Base-by-base conservation (phyloP, 2,329 filamentous ascomycete species). In the Pezizomycotina sp. region DNA sequence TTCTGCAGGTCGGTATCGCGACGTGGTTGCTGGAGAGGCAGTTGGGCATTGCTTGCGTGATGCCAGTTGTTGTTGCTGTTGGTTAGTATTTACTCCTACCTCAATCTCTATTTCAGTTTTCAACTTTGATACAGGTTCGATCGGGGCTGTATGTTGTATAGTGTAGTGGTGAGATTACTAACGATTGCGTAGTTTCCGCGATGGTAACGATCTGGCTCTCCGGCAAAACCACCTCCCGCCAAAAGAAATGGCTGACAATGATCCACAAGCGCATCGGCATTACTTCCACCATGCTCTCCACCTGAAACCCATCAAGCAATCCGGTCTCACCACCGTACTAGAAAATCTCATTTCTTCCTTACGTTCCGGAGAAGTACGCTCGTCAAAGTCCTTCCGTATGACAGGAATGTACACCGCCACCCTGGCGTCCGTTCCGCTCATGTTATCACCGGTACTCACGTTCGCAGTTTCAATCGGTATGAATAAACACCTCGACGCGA, bases 261-360 rank as follows among this genome's bases (percentile, higher is more conserved):
- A 50, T 55, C 10, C 52, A 56, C 29, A 52, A 48, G 7, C 46
- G 50, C 14, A 49, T 55, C 6, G 38, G 38, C 3, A 42, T 56
- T 4, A 56, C 54, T 4, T 47, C 54, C 3, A 46, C 49, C 1
- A 47, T 60, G 35, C 54, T 62, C 27, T 55, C 55, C 53, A 56
- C 5, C 59, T 62, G 45, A 62, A 62, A 44, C 57, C 55, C 35
- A 57, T 62, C 35, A 61, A 60, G 45, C 57, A 61, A 44, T 57
- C 57, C 0, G 60, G 58, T 4, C 47, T 62, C 0, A 47, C 57
- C 1, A 47, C 55, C 20, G 52, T 49, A 10, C 47, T 61, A 0
- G 46, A 48, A 3, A 26, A 42, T 1, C 48, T 53, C 10, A 39
- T 62, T 1, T 59, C 61, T 23, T 35, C 49, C 8, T 42, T 62